phyloP scores from a whole-genome alignment of 2,329 filamentous ascomycete species.

The Pseudocercospora fijiensis region DNA sequence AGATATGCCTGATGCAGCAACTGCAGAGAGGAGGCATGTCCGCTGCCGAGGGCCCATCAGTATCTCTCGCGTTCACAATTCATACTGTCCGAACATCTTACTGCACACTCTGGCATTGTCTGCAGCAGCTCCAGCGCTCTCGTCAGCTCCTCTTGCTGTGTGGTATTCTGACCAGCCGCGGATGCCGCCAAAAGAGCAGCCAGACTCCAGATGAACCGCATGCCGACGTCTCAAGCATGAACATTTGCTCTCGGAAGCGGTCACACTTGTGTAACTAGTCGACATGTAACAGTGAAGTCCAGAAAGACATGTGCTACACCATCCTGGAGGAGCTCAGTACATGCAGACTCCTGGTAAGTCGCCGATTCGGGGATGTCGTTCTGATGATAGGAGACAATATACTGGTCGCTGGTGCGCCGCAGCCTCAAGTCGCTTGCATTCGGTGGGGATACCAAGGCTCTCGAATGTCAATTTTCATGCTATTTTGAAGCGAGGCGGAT shows the following conservation, averaged over 20 bases:
- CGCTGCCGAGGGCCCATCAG: slow-evolving; percentile 6
- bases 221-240: slow-evolving; percentile 3
- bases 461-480: not conserved
- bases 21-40: slow-evolving; percentile 17
- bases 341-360: not conserved
- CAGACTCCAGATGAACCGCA: slow-evolving; percentile 18
- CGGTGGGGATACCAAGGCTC: not conserved
- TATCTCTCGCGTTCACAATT: not conserved
- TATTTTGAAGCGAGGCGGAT: not conserved
- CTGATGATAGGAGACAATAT: slow-evolving; percentile 3
- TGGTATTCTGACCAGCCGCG: slow-evolving; percentile 17
- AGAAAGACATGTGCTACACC: not conserved
- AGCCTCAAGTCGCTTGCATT: not conserved
- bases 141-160: slow-evolving; percentile 8
- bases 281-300: not conserved
- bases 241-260: not conserved
- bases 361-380: not conserved
- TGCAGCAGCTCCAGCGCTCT: slow-evolving; percentile 14
- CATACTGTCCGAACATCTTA: not conserved
- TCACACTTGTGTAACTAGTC: not conserved
- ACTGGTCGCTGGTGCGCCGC: not conserved
- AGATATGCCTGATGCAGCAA: slow-evolving; percentile 15
- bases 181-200: slow-evolving; percentile 12
- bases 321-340: not conserved
- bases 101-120: slow-evolving; percentile 22